These are phyloP conservation scores for Lichtheimia corymbifera DNA, from an alignment of 371 early-diverging fungal species.

Conservation along the genomic window DNA sequence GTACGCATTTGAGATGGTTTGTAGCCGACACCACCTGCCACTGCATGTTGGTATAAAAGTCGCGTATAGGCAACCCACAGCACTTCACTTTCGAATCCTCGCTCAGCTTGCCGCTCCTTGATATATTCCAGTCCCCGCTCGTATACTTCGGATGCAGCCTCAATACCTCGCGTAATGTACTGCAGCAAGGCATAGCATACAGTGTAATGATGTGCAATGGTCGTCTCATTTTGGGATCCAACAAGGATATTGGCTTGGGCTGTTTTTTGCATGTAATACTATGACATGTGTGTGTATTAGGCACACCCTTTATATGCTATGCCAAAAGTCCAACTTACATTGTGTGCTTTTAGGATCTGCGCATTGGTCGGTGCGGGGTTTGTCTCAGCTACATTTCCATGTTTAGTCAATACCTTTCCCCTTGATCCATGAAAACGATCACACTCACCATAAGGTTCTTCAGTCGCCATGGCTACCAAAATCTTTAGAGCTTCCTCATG, in stretches of 20 bases:
- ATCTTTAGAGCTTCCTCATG: conserved; percentile 52
- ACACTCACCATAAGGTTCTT: conserved; percentile 26
- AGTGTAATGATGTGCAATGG: conserved; percentile 34
- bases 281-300: conserved; percentile 1
- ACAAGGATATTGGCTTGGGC: conserved; percentile 27
- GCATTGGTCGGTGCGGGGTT: conserved; percentile 4
- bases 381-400: neutral
- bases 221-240: conserved; percentile 27
- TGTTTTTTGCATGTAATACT: conserved; percentile 34
- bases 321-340: conserved; percentile 1
- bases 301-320: neutral
- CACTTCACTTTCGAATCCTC: conserved; percentile 42
- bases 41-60: conserved; percentile 46
- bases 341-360: conserved; percentile 20
- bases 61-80: conserved; percentile 47
- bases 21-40: conserved; percentile 29
- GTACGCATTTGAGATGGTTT: conserved; percentile 56
- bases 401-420: neutral
- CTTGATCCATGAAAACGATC: neutral
- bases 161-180: conserved; percentile 54
- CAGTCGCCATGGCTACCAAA: conserved; percentile 40
- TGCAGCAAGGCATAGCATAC: conserved; percentile 58
- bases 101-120: conserved; percentile 35
- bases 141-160: conserved; percentile 50
- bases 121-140: conserved; percentile 47